Evolutionary conservation across 257 asterid species (phyloP).

Genomic region (Solanum okadae): DNA sequence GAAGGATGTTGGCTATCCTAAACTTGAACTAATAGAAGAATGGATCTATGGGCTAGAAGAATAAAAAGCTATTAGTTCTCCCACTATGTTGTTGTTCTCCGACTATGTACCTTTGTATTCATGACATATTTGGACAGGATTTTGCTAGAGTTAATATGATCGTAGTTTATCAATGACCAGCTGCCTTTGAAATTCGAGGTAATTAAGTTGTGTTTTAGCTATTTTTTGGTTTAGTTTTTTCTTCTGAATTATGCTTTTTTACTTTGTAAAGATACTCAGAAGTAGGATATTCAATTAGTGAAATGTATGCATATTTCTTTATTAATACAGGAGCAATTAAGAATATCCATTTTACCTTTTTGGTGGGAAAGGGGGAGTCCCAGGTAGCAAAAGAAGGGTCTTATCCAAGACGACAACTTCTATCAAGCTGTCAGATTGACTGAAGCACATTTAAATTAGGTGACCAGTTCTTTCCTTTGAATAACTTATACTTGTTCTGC

Average conservation of each 20-base stretch:
- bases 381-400: neutral
- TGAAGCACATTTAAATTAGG: neutral
- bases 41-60: conserved; percentile 17
- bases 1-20: conserved; percentile 51
- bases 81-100: neutral
- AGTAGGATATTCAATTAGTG: neutral
- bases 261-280: neutral
- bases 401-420: neutral
- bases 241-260: neutral
- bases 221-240: neutral
- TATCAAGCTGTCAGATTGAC: neutral
- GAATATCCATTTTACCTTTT: neutral
- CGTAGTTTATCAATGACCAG: neutral
- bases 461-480: neutral
- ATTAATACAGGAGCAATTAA: neutral
- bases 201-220: neutral
- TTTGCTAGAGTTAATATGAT: neutral
- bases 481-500: neutral
- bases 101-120: neutral
- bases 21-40: conserved; percentile 14
- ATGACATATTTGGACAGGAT: neutral
- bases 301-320: neutral
- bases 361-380: neutral
- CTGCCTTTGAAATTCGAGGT: neutral
- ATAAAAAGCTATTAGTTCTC: neutral